Conservation (phyloP, 139 green algal species). For the Coccomyxa sp. region DNA sequence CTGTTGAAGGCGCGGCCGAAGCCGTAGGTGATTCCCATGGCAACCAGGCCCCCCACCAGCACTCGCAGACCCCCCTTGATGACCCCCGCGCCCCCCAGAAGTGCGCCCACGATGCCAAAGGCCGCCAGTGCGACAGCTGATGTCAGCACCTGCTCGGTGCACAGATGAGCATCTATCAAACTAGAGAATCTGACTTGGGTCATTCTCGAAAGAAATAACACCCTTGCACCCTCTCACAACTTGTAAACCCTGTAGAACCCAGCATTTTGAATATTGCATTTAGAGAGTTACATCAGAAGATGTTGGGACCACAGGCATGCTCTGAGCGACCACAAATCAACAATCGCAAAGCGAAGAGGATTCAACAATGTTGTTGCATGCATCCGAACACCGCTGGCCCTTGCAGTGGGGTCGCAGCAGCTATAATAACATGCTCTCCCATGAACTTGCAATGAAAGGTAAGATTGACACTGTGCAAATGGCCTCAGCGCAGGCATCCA, state of each 20-base stretch:
- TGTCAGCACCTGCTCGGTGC: constrained; percentile 37
- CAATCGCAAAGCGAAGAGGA: background rate
- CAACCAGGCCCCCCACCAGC: constrained; percentile 67
- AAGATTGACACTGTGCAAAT: too few relatives aligned
- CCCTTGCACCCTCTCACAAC: too few relatives aligned
- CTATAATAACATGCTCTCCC: background rate
- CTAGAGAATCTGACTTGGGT: too few relatives aligned
- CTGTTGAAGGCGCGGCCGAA: constrained; percentile 47
- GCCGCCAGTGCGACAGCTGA: constrained; percentile 28
- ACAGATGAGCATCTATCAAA: background rate
- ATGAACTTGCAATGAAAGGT: too few relatives aligned
- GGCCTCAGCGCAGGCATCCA: too few relatives aligned
- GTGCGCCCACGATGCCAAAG: constrained; percentile 61
- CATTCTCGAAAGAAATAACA: too few relatives aligned
- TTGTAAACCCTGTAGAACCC: too few relatives aligned
- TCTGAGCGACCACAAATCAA: background rate
- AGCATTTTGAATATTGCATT: too few relatives aligned
- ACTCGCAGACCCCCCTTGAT: constrained; percentile 46
- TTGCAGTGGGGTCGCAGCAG: background rate
- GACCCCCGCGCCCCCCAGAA: constrained; percentile 56
- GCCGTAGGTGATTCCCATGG: constrained; percentile 74
- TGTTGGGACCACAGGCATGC: background rate
- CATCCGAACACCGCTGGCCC: background rate
- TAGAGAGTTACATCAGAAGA: background rate
- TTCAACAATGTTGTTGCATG: background rate